Conservation (phyloP, 768 basidiomycete species). For the Kwoniella sp. region DNA sequence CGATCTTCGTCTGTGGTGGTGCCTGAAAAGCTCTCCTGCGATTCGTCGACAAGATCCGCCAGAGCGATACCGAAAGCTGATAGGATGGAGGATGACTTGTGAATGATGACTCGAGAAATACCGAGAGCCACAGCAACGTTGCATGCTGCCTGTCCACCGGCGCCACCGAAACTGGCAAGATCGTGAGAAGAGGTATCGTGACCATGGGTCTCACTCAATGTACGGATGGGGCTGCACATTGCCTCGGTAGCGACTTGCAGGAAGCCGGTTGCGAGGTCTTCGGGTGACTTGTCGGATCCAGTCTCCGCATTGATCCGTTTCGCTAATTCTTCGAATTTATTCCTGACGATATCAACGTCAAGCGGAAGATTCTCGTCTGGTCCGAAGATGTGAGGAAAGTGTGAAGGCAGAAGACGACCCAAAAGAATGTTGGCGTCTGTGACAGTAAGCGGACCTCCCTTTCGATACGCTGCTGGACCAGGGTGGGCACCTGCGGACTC, state of each 20-base stretch:
- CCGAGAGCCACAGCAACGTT: constrained; percentile 36
- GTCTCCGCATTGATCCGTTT: constrained; percentile 70
- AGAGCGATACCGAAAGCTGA: constrained; percentile 47
- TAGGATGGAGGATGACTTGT: constrained; percentile 37
- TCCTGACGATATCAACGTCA: constrained; percentile 70
- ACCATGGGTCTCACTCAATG: constrained; percentile 85
- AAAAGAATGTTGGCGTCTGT: constrained; percentile 50
- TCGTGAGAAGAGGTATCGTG: constrained; percentile 75
- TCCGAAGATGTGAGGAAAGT: constrained; percentile 85
- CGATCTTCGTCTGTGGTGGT: constrained; percentile 8
- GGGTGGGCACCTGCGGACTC: constrained; percentile 94
- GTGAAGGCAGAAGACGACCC: constrained; percentile 66
- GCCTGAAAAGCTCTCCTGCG: constrained; percentile 12
- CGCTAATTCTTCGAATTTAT: constrained; percentile 69
- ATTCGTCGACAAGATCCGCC: constrained; percentile 54
- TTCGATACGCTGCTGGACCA: constrained; percentile 70
- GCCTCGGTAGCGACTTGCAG: constrained; percentile 96
- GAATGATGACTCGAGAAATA: constrained; percentile 38
- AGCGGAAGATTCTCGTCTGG: constrained; percentile 81
- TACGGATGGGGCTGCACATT: constrained; percentile 89
- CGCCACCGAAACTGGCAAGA: constrained; percentile 56
- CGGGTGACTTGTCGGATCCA: constrained; percentile 64
- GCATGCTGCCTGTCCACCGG: constrained; percentile 53
- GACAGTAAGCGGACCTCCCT: constrained; percentile 73
- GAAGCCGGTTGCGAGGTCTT: constrained; percentile 90